Conservation (phyloP, 2,329 filamentous ascomycete species). For the Pestalotiopsis sp. region DNA sequence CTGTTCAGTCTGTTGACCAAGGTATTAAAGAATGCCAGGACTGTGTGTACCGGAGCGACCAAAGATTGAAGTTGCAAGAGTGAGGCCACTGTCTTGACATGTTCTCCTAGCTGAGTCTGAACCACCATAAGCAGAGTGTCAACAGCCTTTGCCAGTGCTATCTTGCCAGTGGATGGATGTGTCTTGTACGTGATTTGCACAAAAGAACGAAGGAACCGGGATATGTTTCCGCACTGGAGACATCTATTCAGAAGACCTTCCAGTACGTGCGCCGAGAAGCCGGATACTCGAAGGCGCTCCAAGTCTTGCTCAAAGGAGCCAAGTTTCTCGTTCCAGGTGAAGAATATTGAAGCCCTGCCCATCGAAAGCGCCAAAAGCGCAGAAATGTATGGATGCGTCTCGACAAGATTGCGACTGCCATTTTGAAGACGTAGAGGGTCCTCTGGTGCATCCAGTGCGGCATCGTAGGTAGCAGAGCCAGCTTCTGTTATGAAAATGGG, state of each 20-base stretch:
- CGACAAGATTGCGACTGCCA: conserved; percentile 41
- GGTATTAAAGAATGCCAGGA: conserved; percentile 52
- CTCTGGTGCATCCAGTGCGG: conserved; percentile 46
- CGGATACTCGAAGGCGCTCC: conserved; percentile 51
- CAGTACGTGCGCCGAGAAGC: conserved; percentile 53
- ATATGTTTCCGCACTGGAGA: conserved; percentile 46
- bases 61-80: conserved; percentile 54
- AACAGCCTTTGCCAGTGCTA: conserved; percentile 53
- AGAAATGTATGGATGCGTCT: conserved; percentile 48
- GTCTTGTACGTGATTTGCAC: conserved; percentile 46
- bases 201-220: conserved; percentile 46
- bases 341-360: conserved; percentile 72
- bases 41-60: conserved; percentile 44
- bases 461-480: conserved; percentile 65
- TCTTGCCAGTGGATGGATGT: conserved; percentile 43
- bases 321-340: conserved; percentile 56
- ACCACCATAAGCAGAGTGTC: conserved; percentile 49
- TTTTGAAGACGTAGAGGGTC: conserved; percentile 42
- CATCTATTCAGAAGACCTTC: conserved; percentile 47
- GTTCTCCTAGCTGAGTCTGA: conserved; percentile 47
- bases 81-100: conserved; percentile 43
- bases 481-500: conserved; percentile 68
- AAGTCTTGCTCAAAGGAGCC: conserved; percentile 52
- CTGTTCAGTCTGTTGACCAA: conserved; percentile 49
- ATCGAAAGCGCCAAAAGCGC: conserved; percentile 67